Conservation (phyloP, 2,329 filamentous ascomycete genomes). For the Ophiostoma angusticollis region DNA sequence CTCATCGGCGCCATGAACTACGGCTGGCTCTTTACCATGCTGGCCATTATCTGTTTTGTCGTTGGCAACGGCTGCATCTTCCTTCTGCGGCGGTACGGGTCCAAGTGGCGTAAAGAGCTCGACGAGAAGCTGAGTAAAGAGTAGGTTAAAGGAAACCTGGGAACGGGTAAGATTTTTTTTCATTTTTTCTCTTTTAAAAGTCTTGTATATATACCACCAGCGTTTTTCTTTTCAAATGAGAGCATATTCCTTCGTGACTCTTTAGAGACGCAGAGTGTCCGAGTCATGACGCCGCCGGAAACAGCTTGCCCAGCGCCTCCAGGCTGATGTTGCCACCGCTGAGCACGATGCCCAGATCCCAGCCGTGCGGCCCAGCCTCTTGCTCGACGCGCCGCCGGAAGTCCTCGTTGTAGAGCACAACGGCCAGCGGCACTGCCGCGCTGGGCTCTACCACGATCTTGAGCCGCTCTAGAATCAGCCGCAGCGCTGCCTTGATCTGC, state of each 20-base stretch:
- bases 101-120: slow-evolving; percentile 52
- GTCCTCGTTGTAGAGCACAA: slow-evolving; percentile 72
- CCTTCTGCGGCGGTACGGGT: slow-evolving; percentile 46
- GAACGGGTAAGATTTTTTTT: too few relatives aligned
- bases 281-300: slow-evolving; percentile 19
- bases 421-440: slow-evolving; percentile 71
- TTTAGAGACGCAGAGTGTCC: background rate
- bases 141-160: too few relatives aligned
- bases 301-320: slow-evolving; percentile 39
- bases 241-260: too few relatives aligned
- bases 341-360: slow-evolving; percentile 53
- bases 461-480: slow-evolving; percentile 70
- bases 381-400: slow-evolving; percentile 58
- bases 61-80: slow-evolving; percentile 46
- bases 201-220: background rate
- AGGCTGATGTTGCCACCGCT: slow-evolving; percentile 48
- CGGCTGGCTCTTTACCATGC: slow-evolving; percentile 60
- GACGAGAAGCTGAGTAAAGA: slow-evolving; percentile 27
- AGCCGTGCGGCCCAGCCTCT: slow-evolving; percentile 60
- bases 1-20: slow-evolving; percentile 58
- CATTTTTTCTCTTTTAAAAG: background rate
- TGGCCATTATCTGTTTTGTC: slow-evolving; percentile 40
- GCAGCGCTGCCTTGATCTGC: slow-evolving; percentile 66
- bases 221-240: background rate
- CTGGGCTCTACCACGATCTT: slow-evolving; percentile 88